These are phyloP conservation scores for Aspergillus sp. DNA, from an alignment of 2,329 filamentous ascomycete genomes.

Conservation along the genomic window DNA sequence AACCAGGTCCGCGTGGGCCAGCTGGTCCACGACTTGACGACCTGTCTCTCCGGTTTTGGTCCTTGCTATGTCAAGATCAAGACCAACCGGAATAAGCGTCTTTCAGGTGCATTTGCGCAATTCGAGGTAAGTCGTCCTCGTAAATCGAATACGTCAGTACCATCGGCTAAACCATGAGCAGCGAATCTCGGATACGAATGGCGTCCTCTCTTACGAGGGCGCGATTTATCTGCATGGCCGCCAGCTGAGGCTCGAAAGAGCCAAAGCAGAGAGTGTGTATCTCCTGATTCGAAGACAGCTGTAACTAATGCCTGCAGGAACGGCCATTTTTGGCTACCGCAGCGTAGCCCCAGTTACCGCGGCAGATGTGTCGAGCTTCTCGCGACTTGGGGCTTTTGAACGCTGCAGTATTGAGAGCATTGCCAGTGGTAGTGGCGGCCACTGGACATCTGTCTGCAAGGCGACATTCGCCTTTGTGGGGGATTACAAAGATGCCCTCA, in stretches of 20 bases:
- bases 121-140: constrained; percentile 22
- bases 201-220: constrained; percentile 11
- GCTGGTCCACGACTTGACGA: constrained; percentile 19
- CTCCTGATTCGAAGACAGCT: neutral
- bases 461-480: constrained; percentile 17
- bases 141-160: neutral
- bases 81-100: constrained; percentile 19
- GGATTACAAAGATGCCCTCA: constrained; percentile 16
- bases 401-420: constrained; percentile 6
- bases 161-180: constrained; percentile 5
- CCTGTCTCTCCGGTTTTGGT: constrained; percentile 22
- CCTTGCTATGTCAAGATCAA: constrained; percentile 29
- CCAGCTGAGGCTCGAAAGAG: constrained; percentile 11
- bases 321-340: constrained; percentile 10
- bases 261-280: constrained; percentile 13
- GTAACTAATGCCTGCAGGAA: constrained; percentile 7
- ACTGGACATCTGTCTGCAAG: constrained; percentile 7
- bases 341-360: constrained; percentile 6
- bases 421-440: constrained; percentile 1
- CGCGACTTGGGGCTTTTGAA: constrained; percentile 10
- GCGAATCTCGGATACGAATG: constrained; percentile 19
- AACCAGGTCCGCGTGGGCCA: constrained; percentile 17
- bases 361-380: constrained; percentile 5
- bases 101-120: constrained; percentile 31
- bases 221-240: constrained; percentile 9